These are phyloP conservation scores for Austropuccinia psidii DNA, from an alignment of 1,284 basidiomycete species.

Conservation along the genomic window DNA sequence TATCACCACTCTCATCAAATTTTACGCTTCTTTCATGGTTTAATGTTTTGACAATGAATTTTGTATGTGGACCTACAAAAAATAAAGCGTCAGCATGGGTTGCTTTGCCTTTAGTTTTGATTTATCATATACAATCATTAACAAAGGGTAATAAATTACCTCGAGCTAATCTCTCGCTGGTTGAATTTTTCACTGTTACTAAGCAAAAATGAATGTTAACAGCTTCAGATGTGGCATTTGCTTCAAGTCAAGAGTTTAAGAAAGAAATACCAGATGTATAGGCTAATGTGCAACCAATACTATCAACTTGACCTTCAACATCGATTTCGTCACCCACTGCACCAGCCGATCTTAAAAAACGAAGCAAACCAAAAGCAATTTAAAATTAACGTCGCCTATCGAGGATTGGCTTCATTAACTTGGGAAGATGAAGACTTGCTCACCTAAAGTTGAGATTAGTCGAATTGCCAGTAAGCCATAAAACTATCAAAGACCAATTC, in stretches of 20 bases:
- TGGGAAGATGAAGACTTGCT: conserved; percentile 58
- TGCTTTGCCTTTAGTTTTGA: neutral
- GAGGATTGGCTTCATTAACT: neutral
- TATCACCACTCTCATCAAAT: conserved; percentile 68
- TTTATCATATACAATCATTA: neutral
- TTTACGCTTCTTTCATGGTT: conserved; percentile 67
- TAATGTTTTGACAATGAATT: conserved; percentile 70
- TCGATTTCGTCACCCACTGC: neutral
- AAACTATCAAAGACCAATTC: conserved; percentile 69
- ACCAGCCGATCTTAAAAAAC: conserved; percentile 22
- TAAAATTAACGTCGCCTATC: neutral
- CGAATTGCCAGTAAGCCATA: conserved; percentile 74
- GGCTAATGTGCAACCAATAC: conserved; percentile 67
- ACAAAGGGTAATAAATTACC: neutral
- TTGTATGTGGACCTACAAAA: conserved; percentile 58
- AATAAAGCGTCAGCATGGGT: conserved; percentile 49
- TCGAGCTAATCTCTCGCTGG: neutral
- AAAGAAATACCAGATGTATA: conserved; percentile 52
- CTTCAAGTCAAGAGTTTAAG: no score
- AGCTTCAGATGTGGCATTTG: no score
- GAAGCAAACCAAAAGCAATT: conserved; percentile 11
- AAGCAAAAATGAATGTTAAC: no score
- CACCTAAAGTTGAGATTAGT: conserved; percentile 61
- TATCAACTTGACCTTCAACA: conserved; percentile 13
- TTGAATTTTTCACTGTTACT: neutral